Evolutionary conservation across 352 stramenopile genomes (phyloP).

Genomic region (Phytopythium mirpurense): DNA sequence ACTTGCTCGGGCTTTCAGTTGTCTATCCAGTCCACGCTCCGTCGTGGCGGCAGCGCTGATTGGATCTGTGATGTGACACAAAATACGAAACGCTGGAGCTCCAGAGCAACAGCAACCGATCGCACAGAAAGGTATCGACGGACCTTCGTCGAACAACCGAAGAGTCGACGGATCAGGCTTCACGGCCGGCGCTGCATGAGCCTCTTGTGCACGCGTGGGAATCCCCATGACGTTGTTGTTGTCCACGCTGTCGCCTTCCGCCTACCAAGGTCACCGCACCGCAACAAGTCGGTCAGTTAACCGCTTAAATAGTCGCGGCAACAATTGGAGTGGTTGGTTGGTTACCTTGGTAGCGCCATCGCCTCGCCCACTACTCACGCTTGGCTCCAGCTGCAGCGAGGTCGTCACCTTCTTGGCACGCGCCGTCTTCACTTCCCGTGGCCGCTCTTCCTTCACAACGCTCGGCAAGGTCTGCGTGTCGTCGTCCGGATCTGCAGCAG

Average conservation of each 20-base stretch:
- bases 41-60: background rate
- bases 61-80: background rate
- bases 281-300: background rate
- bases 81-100: background rate
- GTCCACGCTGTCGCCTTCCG: slow-evolving; percentile 1
- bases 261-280: background rate
- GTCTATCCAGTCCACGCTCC: background rate
- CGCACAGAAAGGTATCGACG: background rate
- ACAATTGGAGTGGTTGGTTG: too few relatives aligned
- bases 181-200: too few relatives aligned
- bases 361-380: background rate
- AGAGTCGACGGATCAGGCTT: background rate
- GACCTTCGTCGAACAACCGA: background rate
- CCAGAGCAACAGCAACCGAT: background rate
- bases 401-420: background rate
- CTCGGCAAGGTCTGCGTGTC: background rate
- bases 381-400: background rate
- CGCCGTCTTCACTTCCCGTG: background rate
- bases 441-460: slow-evolving; percentile 3
- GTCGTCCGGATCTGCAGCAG: background rate
- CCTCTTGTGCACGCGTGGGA: background rate
- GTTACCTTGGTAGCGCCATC: too few relatives aligned
- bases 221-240: slow-evolving; percentile 28
- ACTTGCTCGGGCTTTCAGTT: too few relatives aligned
- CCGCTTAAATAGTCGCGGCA: too few relatives aligned